A percentile compares a stretch with the other conserved stretches of the same genome.
Conservation (phyloP, 75 land plant species). For the Pinus taeda region DNA sequence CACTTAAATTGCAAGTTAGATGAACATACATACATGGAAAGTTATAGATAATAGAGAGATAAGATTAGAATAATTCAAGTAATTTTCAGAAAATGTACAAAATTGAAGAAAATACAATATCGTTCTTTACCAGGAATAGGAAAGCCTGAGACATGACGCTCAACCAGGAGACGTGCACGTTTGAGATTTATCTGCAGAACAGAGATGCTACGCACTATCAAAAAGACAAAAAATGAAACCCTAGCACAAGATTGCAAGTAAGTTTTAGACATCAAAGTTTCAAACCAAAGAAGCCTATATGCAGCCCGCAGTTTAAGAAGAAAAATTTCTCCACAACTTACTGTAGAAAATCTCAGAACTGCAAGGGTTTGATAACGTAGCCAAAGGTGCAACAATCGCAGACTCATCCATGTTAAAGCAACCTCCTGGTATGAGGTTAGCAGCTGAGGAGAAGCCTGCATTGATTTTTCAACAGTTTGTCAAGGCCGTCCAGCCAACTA, state of each 20-base stretch:
- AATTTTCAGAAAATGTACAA: background rate
- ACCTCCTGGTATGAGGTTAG: constrained; percentile 59
- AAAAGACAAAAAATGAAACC: too few species aligned
- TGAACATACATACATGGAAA: background rate
- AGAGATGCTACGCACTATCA: background rate
- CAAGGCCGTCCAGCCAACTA: constrained; percentile 1
- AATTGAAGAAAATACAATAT: constrained; percentile 11
- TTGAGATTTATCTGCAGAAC: constrained; percentile 78
- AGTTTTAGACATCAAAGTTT: too few species aligned
- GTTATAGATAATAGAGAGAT: background rate
- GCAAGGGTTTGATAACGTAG: constrained; percentile 81
- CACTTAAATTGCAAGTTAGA: constrained; percentile 1
- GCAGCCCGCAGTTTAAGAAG: background rate
- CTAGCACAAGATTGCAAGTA: too few species aligned
- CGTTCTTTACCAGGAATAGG: constrained; percentile 47
- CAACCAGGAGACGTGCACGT: constrained; percentile 75
- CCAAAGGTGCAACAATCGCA: constrained; percentile 82
- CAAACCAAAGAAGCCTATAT: too few species aligned
- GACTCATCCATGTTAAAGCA: constrained; percentile 54
- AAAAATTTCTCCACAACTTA: constrained; percentile 19
- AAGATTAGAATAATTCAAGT: background rate
- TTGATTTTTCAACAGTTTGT: constrained; percentile 2
- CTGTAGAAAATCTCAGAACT: constrained; percentile 68
- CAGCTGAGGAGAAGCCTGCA: constrained; percentile 75
- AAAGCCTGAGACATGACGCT: constrained; percentile 4